Percentiles rank a stretch among this genome's conserved stretches.
These are phyloP conservation scores for Leccinellum rugosiceps DNA, from an alignment of 768 basidiomycete genomes.

Conservation along the genomic window DNA sequence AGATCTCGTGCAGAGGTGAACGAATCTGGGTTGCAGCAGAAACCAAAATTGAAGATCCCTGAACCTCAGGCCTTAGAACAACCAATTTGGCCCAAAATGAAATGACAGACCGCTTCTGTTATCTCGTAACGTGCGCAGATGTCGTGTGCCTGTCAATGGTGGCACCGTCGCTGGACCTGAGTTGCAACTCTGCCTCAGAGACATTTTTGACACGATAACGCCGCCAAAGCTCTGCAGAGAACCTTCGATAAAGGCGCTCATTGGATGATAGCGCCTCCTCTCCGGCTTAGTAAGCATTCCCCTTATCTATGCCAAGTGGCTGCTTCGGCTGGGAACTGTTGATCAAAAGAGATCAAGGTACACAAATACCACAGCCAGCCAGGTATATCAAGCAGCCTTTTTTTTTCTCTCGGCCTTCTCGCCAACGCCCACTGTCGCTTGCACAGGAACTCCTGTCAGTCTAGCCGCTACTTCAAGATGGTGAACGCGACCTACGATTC, in stretches of 20 bases:
- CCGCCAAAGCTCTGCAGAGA: neutral
- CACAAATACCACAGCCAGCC: slow-evolving; percentile 16
- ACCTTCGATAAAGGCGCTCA: neutral
- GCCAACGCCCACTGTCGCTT: slow-evolving; percentile 2
- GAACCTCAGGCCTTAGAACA: neutral
- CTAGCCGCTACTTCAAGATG: slow-evolving; percentile 24
- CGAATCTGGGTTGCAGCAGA: neutral
- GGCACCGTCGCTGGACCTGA: neutral
- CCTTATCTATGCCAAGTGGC: slow-evolving; percentile 20
- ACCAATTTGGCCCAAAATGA: slow-evolving; percentile 1
- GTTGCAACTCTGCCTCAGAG: neutral
- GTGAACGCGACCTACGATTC: slow-evolving; percentile 44
- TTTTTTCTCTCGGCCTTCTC: neutral
- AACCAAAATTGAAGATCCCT: neutral
- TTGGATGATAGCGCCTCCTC: slow-evolving; percentile 23
- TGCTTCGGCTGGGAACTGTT: neutral
- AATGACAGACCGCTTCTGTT: slow-evolving; percentile 7
- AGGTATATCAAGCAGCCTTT: slow-evolving; percentile 18
- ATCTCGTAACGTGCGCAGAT: slow-evolving; percentile 9
- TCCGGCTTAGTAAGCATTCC: slow-evolving; percentile 15
- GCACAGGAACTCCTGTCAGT: neutral
- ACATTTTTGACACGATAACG: slow-evolving; percentile 19
- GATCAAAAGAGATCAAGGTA: slow-evolving; percentile 2
- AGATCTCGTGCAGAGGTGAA: neutral
- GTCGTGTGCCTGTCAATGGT: slow-evolving; percentile 9